A percentile compares a stretch with the other conserved stretches of the same genome.
Conservation (phyloP, 768 basidiomycete species). For the Xerocomellus intermedius region DNA sequence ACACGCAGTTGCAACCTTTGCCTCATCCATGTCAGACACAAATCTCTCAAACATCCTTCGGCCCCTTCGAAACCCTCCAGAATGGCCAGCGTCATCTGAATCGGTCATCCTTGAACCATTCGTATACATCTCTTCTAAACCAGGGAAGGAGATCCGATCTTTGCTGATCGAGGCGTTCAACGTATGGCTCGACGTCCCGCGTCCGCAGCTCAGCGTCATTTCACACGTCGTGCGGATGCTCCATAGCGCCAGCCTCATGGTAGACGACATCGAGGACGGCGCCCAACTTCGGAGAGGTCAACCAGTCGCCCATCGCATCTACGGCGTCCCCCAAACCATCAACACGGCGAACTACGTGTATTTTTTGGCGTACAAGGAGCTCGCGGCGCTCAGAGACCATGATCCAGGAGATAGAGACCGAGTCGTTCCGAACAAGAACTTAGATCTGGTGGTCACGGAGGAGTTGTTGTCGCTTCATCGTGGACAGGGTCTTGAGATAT, state of each 20-base stretch:
- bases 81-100: slow-evolving; percentile 38
- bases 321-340: slow-evolving; percentile 94
- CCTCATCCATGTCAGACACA: slow-evolving; percentile 8
- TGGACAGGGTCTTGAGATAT: slow-evolving; percentile 91
- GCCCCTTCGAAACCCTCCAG: slow-evolving; percentile 17
- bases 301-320: slow-evolving; percentile 93
- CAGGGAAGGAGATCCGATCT: slow-evolving; percentile 90
- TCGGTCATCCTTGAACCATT: slow-evolving; percentile 76
- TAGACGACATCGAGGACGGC: slow-evolving; percentile 94
- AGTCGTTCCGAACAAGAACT: slow-evolving; percentile 70
- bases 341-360: slow-evolving; percentile 98
- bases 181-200: slow-evolving; percentile 81
- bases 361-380: slow-evolving; percentile 88
- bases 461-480: slow-evolving; percentile 88
- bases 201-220: slow-evolving; percentile 68
- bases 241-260: slow-evolving; percentile 91
- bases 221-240: slow-evolving; percentile 87
- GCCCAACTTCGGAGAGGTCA: slow-evolving; percentile 82
- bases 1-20: not conserved
- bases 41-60: slow-evolving; percentile 18
- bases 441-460: slow-evolving; percentile 44
- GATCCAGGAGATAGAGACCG: not conserved
- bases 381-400: slow-evolving; percentile 34
- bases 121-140: slow-evolving; percentile 75
- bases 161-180: slow-evolving; percentile 94